Evolutionary conservation across 2,329 filamentous ascomycete genomes (phyloP).

Genomic region (Nigrograna mackinnonii): DNA sequence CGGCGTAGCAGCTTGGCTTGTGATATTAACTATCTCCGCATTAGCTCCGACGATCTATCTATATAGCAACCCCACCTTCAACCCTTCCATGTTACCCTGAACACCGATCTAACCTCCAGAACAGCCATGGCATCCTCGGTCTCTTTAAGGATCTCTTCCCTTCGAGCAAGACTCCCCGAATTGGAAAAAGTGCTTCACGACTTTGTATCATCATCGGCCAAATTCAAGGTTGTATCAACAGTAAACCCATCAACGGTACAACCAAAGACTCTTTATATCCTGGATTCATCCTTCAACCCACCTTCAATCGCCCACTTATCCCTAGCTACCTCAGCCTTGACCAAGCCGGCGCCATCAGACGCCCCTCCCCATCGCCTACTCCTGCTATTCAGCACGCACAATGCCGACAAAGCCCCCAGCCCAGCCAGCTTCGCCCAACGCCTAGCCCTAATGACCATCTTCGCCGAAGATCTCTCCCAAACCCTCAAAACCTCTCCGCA

Average conservation of each 20-base stretch:
- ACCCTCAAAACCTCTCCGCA: slow-evolving; percentile 13
- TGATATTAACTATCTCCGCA: too few relatives aligned
- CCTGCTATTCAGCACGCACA: slow-evolving; percentile 65
- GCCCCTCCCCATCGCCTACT: slow-evolving; percentile 52
- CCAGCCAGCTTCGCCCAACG: slow-evolving; percentile 71
- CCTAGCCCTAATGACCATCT: slow-evolving; percentile 71
- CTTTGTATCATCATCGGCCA: slow-evolving; percentile 35
- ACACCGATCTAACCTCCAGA: too few relatives aligned
- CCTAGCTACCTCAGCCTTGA: slow-evolving; percentile 58
- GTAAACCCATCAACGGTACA: slow-evolving; percentile 33
- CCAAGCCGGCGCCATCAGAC: slow-evolving; percentile 35
- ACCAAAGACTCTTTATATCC: slow-evolving; percentile 59
- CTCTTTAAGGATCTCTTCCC: slow-evolving; percentile 24
- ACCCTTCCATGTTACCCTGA: too few relatives aligned
- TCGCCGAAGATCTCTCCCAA: slow-evolving; percentile 59
- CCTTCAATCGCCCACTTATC: slow-evolving; percentile 62
- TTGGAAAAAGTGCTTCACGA: slow-evolving; percentile 34
- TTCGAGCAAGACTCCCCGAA: slow-evolving; percentile 33
- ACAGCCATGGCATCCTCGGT: too few relatives aligned
- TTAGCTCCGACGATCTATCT: too few relatives aligned
- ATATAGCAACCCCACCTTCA: too few relatives aligned
- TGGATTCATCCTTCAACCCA: slow-evolving; percentile 70
- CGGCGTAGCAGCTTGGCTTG: too few relatives aligned
- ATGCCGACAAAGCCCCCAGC: slow-evolving; percentile 68
- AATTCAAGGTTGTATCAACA: slow-evolving; percentile 39